Evolutionary conservation across 768 basidiomycete species (phyloP).

Genomic region (Tricholoma terreum): DNA sequence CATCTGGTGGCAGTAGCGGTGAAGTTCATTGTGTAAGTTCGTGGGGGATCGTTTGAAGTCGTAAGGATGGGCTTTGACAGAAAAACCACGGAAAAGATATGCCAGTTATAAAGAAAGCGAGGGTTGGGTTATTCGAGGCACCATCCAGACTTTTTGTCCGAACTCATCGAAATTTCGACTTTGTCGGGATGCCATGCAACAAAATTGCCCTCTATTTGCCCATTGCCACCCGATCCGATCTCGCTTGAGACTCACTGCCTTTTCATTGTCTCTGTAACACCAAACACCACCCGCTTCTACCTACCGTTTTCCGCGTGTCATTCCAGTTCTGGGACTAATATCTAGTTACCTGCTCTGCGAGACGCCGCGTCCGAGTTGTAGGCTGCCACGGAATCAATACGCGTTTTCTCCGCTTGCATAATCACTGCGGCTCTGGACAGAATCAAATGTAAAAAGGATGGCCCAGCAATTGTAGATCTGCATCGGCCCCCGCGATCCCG

Average conservation of each 20-base stretch:
- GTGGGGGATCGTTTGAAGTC: slow-evolving; percentile 8
- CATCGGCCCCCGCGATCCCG: background rate
- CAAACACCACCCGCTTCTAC: too few relatives aligned
- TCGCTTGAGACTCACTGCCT: too few relatives aligned
- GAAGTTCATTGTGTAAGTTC: slow-evolving; percentile 16
- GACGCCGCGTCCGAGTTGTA: too few relatives aligned
- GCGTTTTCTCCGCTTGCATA: background rate
- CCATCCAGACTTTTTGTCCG: slow-evolving; percentile 20
- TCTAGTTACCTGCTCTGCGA: too few relatives aligned
- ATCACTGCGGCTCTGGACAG: background rate
- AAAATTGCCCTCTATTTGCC: slow-evolving; percentile 17
- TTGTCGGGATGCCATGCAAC: slow-evolving; percentile 22
- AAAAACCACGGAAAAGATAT: background rate
- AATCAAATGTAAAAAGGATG: background rate
- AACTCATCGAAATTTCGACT: slow-evolving; percentile 35
- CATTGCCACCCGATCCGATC: slow-evolving; percentile 13
- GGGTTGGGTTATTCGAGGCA: background rate
- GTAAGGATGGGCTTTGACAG: slow-evolving; percentile 5
- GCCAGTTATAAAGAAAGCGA: background rate
- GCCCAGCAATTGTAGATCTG: too few relatives aligned
- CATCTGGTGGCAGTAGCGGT: slow-evolving; percentile 35
- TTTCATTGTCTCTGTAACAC: too few relatives aligned
- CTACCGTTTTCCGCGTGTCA: too few relatives aligned
- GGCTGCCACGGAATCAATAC: background rate
- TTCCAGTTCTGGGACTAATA: too few relatives aligned